These are phyloP conservation scores for Glomus cerebriforme DNA, from an alignment of 192 early-diverging fungal species.

Conservation along the genomic window DNA sequence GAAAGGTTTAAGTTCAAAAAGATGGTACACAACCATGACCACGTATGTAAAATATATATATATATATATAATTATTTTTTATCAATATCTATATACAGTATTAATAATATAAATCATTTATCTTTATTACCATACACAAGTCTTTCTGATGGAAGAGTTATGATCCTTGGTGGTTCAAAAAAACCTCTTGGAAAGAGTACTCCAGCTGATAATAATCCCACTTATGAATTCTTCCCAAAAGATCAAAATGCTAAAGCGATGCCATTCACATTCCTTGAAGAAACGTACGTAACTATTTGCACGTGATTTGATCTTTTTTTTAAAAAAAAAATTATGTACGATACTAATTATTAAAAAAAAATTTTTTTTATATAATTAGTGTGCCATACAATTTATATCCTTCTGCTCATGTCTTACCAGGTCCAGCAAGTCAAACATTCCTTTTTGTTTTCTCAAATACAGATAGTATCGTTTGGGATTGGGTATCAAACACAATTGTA, in stretches of 20 bases:
- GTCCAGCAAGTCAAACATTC: constrained; percentile 34
- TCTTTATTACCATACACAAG: neutral
- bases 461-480: constrained; percentile 56
- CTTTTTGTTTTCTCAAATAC: constrained; percentile 56
- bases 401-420: constrained; percentile 53
- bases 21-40: constrained; percentile 56
- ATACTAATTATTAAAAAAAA: neutral
- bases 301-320: neutral
- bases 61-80: too few species aligned
- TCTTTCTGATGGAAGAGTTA: constrained; percentile 48
- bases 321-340: neutral
- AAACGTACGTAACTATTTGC: constrained; percentile 33
- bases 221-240: constrained; percentile 39
- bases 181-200: constrained; percentile 44
- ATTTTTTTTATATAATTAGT: neutral
- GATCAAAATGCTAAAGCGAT: constrained; percentile 28
- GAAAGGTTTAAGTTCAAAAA: constrained; percentile 41
- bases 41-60: constrained; percentile 27
- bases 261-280: constrained; percentile 47
- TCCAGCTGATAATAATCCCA: constrained; percentile 45
- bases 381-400: constrained; percentile 58
- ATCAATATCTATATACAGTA: too few species aligned
- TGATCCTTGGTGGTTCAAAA: constrained; percentile 59
- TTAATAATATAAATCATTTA: neutral
- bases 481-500: constrained; percentile 42